Evolutionary conservation across 768 basidiomycete genomes (phyloP).

Genomic region (Fistulinella prunicolor): DNA sequence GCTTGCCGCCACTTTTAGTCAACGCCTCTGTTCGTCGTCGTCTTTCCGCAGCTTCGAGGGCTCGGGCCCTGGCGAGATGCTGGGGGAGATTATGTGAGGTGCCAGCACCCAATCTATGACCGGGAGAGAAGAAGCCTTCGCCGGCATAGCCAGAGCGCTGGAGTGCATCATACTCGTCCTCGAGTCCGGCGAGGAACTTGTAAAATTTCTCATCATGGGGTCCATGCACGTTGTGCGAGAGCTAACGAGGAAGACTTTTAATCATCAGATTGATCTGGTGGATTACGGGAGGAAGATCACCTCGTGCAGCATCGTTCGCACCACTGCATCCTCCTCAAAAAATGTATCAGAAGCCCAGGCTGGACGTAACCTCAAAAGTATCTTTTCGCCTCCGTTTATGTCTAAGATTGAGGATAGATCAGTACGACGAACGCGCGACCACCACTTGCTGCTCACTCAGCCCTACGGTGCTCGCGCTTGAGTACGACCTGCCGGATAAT

Average conservation of each 20-base stretch:
- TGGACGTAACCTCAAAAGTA: slow-evolving; percentile 78
- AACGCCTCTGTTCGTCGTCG: slow-evolving; percentile 45
- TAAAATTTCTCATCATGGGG: slow-evolving; percentile 88
- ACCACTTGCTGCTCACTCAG: slow-evolving; percentile 34
- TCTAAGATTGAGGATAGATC: slow-evolving; percentile 41
- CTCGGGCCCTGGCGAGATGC: slow-evolving; percentile 61
- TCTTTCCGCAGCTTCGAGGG: slow-evolving; percentile 79
- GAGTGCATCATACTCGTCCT: slow-evolving; percentile 83
- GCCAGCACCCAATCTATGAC: slow-evolving; percentile 63
- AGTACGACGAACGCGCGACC: not conserved
- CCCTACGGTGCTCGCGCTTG: slow-evolving; percentile 22
- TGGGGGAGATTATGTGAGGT: slow-evolving; percentile 67
- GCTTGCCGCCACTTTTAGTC: slow-evolving; percentile 52
- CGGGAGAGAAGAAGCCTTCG: slow-evolving; percentile 86
- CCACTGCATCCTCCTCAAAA: slow-evolving; percentile 68
- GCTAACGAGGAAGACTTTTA: slow-evolving; percentile 41
- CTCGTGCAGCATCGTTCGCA: slow-evolving; percentile 90
- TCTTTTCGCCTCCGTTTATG: slow-evolving; percentile 76
- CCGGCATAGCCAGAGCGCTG: slow-evolving; percentile 81
- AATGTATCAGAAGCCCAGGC: slow-evolving; percentile 66
- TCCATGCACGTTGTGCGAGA: slow-evolving; percentile 86
- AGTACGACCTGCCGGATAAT: slow-evolving; percentile 2
- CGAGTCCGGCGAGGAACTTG: slow-evolving; percentile 64
- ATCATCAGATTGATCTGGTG: not conserved
- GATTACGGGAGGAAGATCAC: slow-evolving; percentile 34